Base-by-base conservation (phyloP, 164 flowering plant species). In the Vitis rotundifolia region DNA sequence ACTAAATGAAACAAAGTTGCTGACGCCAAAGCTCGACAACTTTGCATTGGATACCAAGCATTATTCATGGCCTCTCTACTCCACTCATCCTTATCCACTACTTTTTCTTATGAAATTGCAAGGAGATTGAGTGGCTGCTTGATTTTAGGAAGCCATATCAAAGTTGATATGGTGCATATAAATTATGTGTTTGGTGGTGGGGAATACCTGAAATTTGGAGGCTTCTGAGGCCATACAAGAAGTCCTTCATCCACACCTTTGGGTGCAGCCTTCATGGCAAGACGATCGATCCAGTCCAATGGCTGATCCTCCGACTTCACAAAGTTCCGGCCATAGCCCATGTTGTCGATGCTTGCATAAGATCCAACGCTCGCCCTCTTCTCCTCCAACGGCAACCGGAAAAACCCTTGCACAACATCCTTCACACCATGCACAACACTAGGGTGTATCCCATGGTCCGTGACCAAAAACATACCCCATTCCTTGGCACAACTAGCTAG, bases 281-380 rank as follows among this genome's bases (percentile, higher is more conserved):
- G 55, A 14, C 77, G 74, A 64, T 76, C 77, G 37, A 73, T 73
- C 82, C 82, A 76, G 64, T 79, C 79, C 72, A 79, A 60, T 28
- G 60, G 37, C 49, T 76, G 75, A 65, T 76, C 62, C 8, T 69
- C 70, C 31, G 73, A 79, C 59, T 61, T 73, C 57, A 79, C 75
- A 49, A 73, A 73, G 56, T 64, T 71, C 70, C 67, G 71, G 11
- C 79, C 82, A 48, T 79, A 79, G 8, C 77, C 82, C 77, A 76
- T 67, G 60, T 79, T 79, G 59, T 79, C 82, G 1, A 65, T 50
- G 49, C 64, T 73, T 31, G 10, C 50, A 50, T 62, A 67, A 13
- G 79, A 16, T 49, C 79, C 79, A 16, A 76, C 79, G 22, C 77
- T 68, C 3, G 22, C 52, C 59, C 74, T 76, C 73, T 79, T 76